Evolutionary conservation across 2,329 filamentous ascomycete genomes (phyloP).

Genomic region (Ceratocystis papillata): DNA sequence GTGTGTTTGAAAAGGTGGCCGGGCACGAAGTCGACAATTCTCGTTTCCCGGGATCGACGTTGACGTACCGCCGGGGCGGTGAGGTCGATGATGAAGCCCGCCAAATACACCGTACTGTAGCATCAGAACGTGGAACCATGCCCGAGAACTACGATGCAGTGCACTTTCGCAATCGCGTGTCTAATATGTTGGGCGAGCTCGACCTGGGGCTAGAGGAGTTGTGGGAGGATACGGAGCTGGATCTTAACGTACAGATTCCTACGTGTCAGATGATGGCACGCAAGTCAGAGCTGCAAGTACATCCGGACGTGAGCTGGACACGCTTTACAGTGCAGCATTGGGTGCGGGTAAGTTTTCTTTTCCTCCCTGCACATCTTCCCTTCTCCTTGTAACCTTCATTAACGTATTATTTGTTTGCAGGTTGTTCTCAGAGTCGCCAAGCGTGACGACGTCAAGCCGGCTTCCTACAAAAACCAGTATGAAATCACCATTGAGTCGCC

Average conservation of each 20-base stretch:
- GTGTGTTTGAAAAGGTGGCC: slow-evolving; percentile 78
- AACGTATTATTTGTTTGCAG: slow-evolving; percentile 35
- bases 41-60: slow-evolving; percentile 32
- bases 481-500: slow-evolving; percentile 95
- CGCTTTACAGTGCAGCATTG: slow-evolving; percentile 92
- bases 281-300: slow-evolving; percentile 53
- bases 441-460: slow-evolving; percentile 64
- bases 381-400: neutral
- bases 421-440: slow-evolving; percentile 89
- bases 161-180: slow-evolving; percentile 30
- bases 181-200: slow-evolving; percentile 72
- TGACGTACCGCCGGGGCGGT: slow-evolving; percentile 44
- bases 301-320: slow-evolving; percentile 87
- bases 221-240: slow-evolving; percentile 83
- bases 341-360: slow-evolving; percentile 62
- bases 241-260: slow-evolving; percentile 84
- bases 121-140: slow-evolving; percentile 34
- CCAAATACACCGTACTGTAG: slow-evolving; percentile 42
- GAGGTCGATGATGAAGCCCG: slow-evolving; percentile 50
- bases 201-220: slow-evolving; percentile 58
- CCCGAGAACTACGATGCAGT: slow-evolving; percentile 30
- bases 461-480: slow-evolving; percentile 66
- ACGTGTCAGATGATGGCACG: slow-evolving; percentile 79
- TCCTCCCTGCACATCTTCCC: neutral
- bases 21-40: slow-evolving; percentile 67